Percentiles rank a stretch among this genome's conserved stretches.
phyloP scores from a whole-genome alignment of 2,329 filamentous ascomycete species.

The Monosporascus sp. region DNA sequence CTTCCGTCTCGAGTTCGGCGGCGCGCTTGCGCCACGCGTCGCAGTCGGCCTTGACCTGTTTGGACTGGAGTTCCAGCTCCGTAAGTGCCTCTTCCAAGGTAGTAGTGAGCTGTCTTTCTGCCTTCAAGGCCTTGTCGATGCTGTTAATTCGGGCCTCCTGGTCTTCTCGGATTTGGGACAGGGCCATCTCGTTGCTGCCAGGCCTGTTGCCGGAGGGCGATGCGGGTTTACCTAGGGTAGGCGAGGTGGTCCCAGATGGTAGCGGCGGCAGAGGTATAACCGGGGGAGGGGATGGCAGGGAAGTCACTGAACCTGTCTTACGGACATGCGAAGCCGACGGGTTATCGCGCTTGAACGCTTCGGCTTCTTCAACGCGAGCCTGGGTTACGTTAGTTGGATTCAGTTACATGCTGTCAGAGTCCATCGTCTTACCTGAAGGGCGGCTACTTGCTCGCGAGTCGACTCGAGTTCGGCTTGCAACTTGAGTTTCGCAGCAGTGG shows the following conservation, averaged over 20 bases:
- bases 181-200: slow-evolving; percentile 71
- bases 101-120: slow-evolving; percentile 92
- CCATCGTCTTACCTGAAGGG: slow-evolving; percentile 62
- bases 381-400: slow-evolving; percentile 23
- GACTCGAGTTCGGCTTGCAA: slow-evolving; percentile 65
- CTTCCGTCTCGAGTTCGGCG: slow-evolving; percentile 65
- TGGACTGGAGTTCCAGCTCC: slow-evolving; percentile 86
- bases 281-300: slow-evolving; percentile 87
- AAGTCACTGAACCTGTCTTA: slow-evolving; percentile 77
- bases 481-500: slow-evolving; percentile 56
- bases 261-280: slow-evolving; percentile 94
- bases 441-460: slow-evolving; percentile 63
- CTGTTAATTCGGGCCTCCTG: slow-evolving; percentile 92
- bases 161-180: slow-evolving; percentile 82
- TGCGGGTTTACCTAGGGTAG: slow-evolving; percentile 38
- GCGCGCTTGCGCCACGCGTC: slow-evolving; percentile 90
- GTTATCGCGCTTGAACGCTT: slow-evolving; percentile 50
- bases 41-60: slow-evolving; percentile 85
- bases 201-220: slow-evolving; percentile 61
- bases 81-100: slow-evolving; percentile 94
- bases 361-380: slow-evolving; percentile 27
- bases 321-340: slow-evolving; percentile 64
- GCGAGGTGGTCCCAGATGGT: slow-evolving; percentile 53
- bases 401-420: not conserved
- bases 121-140: slow-evolving; percentile 93